A percentile compares a stretch with the other conserved stretches of the same genome.
Evolutionary conservation across 78 protist genomes (phyloP).

Genomic region (Bodo saltans): DNA sequence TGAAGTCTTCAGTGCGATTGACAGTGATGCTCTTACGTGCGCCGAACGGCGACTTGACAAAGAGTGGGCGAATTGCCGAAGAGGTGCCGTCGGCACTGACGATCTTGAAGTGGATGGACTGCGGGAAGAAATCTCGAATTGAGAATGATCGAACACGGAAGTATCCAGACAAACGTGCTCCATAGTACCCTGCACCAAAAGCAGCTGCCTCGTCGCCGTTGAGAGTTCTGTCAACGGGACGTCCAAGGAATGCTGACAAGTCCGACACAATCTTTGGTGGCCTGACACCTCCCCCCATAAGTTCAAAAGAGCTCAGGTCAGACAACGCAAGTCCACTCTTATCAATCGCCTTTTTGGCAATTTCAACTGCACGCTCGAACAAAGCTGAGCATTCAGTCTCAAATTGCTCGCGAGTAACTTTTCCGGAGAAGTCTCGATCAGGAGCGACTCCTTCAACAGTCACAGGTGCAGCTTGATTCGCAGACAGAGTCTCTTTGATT

Average conservation of each 20-base stretch:
- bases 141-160: not conserved
- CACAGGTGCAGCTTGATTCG: slow-evolving; percentile 25
- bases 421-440: slow-evolving; percentile 10
- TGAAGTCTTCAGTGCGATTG: not conserved
- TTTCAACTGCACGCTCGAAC: not conserved
- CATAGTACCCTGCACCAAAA: slow-evolving; percentile 31
- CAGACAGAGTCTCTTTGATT: slow-evolving; percentile 37
- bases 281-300: slow-evolving; percentile 31
- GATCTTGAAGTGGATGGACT: not conserved
- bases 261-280: slow-evolving; percentile 11
- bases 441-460: slow-evolving; percentile 13
- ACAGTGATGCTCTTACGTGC: slow-evolving; percentile 16
- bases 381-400: slow-evolving; percentile 6
- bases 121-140: not conserved
- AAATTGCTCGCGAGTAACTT: not conserved
- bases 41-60: not conserved
- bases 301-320: not conserved
- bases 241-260: slow-evolving; percentile 3
- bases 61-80: not conserved
- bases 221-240: slow-evolving; percentile 4
- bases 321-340: not conserved
- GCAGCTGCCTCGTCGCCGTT: slow-evolving; percentile 45
- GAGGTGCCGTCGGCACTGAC: not conserved
- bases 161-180: not conserved
- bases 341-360: not conserved